Evolutionary conservation across 164 flowering plant genomes (phyloP).

Genomic region (Platanus orientalis): DNA sequence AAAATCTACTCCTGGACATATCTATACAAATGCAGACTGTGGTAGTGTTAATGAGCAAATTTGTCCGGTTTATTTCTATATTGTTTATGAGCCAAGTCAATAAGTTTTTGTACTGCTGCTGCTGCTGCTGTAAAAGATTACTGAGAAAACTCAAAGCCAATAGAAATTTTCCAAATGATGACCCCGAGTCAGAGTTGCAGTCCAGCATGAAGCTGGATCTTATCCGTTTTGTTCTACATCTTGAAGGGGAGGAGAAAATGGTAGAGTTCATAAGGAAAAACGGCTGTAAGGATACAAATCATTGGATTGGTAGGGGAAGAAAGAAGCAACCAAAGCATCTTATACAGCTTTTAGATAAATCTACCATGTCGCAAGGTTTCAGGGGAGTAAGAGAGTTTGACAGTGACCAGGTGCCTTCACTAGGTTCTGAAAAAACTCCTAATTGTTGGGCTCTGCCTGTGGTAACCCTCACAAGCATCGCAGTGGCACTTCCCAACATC

Average conservation of each 20-base stretch:
- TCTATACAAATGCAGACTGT: conserved; percentile 35
- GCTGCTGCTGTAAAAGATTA: conserved; percentile 11
- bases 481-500: conserved; percentile 44
- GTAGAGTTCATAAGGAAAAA: conserved; percentile 33
- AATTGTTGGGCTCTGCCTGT: conserved; percentile 69
- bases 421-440: conserved; percentile 40
- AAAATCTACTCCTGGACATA: conserved; percentile 19
- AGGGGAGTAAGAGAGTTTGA: conserved; percentile 46
- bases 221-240: conserved; percentile 45
- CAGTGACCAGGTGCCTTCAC: conserved; percentile 32
- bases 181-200: conserved; percentile 23
- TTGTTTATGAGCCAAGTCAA: conserved; percentile 15
- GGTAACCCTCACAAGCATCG: conserved; percentile 59
- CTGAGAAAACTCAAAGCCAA: conserved; percentile 12
- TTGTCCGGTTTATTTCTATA: conserved; percentile 31
- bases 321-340: conserved; percentile 40
- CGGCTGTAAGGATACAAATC: conserved; percentile 31
- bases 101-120: conserved; percentile 12
- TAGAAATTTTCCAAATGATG: conserved; percentile 13
- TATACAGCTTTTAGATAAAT: conserved; percentile 34
- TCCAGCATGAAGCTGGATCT: conserved; percentile 19
- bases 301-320: conserved; percentile 32
- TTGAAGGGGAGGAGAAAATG: conserved; percentile 52
- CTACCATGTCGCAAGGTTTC: conserved; percentile 29
- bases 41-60: conserved; percentile 40